Evolutionary conservation across 257 asterid genomes (phyloP).

Genomic region (Solanum chilense): DNA sequence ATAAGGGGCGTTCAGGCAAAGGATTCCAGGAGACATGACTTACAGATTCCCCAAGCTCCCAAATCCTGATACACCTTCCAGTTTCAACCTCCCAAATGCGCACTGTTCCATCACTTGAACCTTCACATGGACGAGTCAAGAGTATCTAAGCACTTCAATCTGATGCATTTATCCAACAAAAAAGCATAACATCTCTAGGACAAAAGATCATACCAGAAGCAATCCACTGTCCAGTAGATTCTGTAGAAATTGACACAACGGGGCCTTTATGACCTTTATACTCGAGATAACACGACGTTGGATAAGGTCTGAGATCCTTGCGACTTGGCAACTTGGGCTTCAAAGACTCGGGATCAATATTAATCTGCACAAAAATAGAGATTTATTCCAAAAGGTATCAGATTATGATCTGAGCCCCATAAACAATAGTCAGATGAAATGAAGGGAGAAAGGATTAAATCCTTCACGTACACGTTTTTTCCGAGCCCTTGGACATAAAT

Average conservation of each 20-base stretch:
- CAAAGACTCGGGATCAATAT: conserved; percentile 90
- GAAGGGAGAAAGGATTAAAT: neutral
- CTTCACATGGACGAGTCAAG: conserved; percentile 22
- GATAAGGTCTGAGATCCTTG: conserved; percentile 88
- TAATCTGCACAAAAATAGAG: conserved; percentile 41
- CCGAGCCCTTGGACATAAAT: conserved; percentile 76
- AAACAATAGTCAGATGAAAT: neutral
- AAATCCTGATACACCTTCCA: conserved; percentile 72
- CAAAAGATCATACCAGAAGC: conserved; percentile 67
- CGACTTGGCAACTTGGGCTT: conserved; percentile 95
- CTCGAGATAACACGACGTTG: conserved; percentile 84
- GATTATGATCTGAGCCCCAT: neutral
- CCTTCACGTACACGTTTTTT: conserved; percentile 71
- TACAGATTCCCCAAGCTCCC: conserved; percentile 75
- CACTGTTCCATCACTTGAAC: conserved; percentile 88
- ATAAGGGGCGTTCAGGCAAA: conserved; percentile 58
- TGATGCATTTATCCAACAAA: neutral
- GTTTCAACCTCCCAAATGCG: conserved; percentile 98
- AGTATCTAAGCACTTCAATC: neutral
- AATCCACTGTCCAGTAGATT: conserved; percentile 87
- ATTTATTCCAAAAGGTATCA: neutral
- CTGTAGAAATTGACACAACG: conserved; percentile 62
- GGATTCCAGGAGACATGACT: conserved; percentile 89
- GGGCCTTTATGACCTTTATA: conserved; percentile 94
- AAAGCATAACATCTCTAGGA: neutral